Percentiles rank a stretch among this genome's conserved stretches.
Evolutionary conservation across 805 yeast genomes (phyloP).

Genomic region (Starmerella gropengiesseri): DNA sequence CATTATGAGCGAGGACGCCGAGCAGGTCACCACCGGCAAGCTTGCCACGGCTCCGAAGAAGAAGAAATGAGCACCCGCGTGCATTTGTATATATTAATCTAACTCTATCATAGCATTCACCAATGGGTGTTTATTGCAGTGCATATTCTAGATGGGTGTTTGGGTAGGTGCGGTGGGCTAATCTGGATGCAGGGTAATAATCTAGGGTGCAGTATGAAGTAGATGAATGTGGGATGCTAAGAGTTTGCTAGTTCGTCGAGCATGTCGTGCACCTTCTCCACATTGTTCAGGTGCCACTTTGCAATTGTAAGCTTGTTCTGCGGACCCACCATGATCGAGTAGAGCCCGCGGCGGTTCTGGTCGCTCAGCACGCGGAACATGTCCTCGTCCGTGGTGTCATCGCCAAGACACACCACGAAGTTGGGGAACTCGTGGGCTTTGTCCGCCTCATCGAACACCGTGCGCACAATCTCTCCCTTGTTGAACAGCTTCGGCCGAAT

Average conservation of each 20-base stretch:
- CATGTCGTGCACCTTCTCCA: slow-evolving; percentile 19
- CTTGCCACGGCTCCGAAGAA: slow-evolving; percentile 19
- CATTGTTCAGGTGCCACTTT: slow-evolving; percentile 22
- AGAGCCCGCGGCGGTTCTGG: slow-evolving; percentile 32
- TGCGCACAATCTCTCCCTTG: slow-evolving; percentile 89
- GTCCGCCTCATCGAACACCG: slow-evolving; percentile 46
- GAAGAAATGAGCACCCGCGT: slow-evolving; percentile 16
- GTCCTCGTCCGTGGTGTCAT: slow-evolving; percentile 94
- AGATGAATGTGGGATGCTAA: no score
- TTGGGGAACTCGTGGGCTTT: slow-evolving; percentile 46
- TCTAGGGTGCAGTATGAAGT: no score
- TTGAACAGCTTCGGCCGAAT: slow-evolving; percentile 92
- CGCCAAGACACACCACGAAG: slow-evolving; percentile 84
- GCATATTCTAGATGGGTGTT: no score
- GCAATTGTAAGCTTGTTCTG: slow-evolving; percentile 34
- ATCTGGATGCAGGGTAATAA: no score
- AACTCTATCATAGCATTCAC: no score
- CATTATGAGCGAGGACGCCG: slow-evolving; percentile 24
- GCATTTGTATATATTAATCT: not conserved
- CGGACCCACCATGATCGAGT: slow-evolving; percentile 26
- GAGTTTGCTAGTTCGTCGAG: slow-evolving; percentile 12
- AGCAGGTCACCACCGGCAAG: slow-evolving; percentile 23
- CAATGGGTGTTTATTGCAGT: no score
- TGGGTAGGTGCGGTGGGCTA: no score
- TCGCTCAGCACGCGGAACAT: slow-evolving; percentile 74